Base-by-base conservation (phyloP, 306 rosid species). In the Mimosa bimucronata region DNA sequence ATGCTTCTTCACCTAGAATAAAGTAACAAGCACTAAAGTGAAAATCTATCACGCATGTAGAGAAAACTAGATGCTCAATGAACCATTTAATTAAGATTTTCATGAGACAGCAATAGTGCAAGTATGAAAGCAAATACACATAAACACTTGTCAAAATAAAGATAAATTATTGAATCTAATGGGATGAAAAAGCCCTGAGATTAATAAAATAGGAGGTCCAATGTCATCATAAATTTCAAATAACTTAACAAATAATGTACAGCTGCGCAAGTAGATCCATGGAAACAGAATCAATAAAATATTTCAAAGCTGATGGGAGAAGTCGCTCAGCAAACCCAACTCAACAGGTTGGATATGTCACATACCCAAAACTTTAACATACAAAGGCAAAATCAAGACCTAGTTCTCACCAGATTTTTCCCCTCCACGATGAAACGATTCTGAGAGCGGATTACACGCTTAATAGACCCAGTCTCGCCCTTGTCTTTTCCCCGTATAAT, bases 391-490 rank as follows among this genome's bases (percentile, higher is more conserved):
- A 69, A 37, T 12, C 0, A 31, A 69, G 1, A 28, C 25, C 6
- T 44, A 23, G 46, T n/a, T 26, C 90, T 80, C 78, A 92, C 98
- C 89, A 94, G 83, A 87, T 94, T 94, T 88, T 92, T 90, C 16
- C 97, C 98, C 75, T 92, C 98, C 15, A 94, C 94, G 57, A 94
- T 88, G 69, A 94, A 88, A 11, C 97, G 97, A 88, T 92, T 92
- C 91, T 92, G 98, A 70, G 92, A 62, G 78, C 95, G 94, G 86
- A 94, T 75, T 16, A 92, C 97, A 1, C 98, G 95, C 84, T 94
- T 94, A 46, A 94, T 85, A 26, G 85, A 2, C 73, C 98, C 97
- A 2, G 81, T 80, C 77, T 94, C 97, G 0, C 97, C 97, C 86
- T 84, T 92, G 81, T 94, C 97, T 87, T 94, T 92, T 69, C 97